Base-by-base conservation (phyloP, 2,329 filamentous ascomycete genomes). In the Dothideomycetes sp. region DNA sequence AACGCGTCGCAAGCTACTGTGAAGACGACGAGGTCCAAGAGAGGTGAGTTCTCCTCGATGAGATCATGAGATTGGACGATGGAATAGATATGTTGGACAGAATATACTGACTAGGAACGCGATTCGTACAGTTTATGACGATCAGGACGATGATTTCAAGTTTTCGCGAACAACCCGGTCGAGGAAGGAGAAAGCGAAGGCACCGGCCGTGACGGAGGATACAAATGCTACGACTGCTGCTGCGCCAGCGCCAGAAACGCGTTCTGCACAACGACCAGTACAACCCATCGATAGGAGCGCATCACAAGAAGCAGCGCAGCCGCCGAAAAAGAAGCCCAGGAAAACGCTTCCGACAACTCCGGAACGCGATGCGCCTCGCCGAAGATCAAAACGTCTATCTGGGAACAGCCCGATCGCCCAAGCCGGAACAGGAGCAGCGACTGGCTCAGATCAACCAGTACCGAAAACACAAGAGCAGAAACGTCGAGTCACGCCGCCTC, bases 121-220 rank as follows among this genome's bases (percentile, higher is more conserved):
- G n/a, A n/a, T 16, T 47, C 22, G 33, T 17, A 53, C 49, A 51
- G 31, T 57, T 59, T 67, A 67, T 45, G 61, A 65, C 15, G 64
- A 70, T 50, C 55, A 66, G 23, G 66, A 65, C 41, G 68, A 69
- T 41, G 68, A 60, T 20, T 71, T 71, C 49, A 56, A 62, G 29
- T 71, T 71, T 45, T 61, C 64, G 44, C 65, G 67, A 46, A 57
- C 57, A 46, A 57, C 57, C 17, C 56, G 60, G 24, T 48, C 56
- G 35, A 56, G 50, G 38, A 59, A 55, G 34, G 44, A 47, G 17
- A 52, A 55, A 34, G 38, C 49, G 13, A 64, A 64, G 45, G 47
- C 57, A 39, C 52, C 58, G 28, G 49, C 46, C 15, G 46, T 47
- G 19, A 29, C 29, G 15, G 28, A 15, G 12, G 37, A 40, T 11